These are phyloP conservation scores for Boletellus sp. DNA, from an alignment of 768 basidiomycete species.

Conservation along the genomic window DNA sequence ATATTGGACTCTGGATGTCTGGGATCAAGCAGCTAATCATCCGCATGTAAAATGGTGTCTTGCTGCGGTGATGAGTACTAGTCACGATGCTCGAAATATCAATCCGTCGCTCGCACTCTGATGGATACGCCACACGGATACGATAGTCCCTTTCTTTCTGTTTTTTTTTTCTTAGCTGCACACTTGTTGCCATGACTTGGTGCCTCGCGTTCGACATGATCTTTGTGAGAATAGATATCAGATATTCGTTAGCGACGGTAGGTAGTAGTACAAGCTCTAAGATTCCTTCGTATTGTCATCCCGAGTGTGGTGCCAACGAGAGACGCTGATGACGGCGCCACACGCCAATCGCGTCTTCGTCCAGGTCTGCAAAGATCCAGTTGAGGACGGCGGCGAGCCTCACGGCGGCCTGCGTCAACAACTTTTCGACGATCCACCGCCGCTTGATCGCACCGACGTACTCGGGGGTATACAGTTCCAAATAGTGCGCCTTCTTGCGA, in stretches of 20 bases:
- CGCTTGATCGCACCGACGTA: slow-evolving; percentile 70
- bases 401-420: slow-evolving; percentile 80
- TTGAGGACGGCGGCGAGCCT: slow-evolving; percentile 84
- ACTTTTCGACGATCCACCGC: slow-evolving; percentile 70
- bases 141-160: not conserved
- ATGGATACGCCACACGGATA: not conserved
- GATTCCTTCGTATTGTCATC: too few species aligned
- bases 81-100: not conserved
- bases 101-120: not conserved
- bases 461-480: slow-evolving; percentile 78
- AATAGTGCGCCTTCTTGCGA: slow-evolving; percentile 33
- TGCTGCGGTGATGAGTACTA: too few species aligned
- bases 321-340: too few species aligned
- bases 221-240: too few species aligned
- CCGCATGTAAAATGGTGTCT: slow-evolving; percentile 46
- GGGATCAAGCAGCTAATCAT: slow-evolving; percentile 86
- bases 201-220: too few species aligned
- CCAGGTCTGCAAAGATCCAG: slow-evolving; percentile 48
- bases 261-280: too few species aligned
- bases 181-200: too few species aligned
- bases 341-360: not conserved
- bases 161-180: not conserved
- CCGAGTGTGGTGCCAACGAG: too few species aligned
- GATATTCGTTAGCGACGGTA: too few species aligned
- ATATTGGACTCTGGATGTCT: slow-evolving; percentile 85